Evolutionary conservation across 2,329 filamentous ascomycete genomes (phyloP), one percentile per base, ranked within the genome.

Genomic region (Bipolaris cookei): DNA sequence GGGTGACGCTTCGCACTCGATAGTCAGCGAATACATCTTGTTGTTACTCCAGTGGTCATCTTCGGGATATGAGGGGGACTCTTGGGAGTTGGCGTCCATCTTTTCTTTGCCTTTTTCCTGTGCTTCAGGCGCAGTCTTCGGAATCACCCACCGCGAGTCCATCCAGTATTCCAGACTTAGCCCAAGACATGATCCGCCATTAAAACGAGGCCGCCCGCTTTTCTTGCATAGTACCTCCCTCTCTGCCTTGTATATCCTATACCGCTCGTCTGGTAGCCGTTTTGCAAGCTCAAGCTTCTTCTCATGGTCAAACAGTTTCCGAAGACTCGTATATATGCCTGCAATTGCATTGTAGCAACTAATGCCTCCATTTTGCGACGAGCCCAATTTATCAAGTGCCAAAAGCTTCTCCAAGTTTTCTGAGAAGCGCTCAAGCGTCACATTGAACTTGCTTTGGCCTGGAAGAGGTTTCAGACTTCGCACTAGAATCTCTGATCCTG

Each of bases 81-180:
- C 45, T 6, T 51, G 51, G 4, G 59, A 61, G 46, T 77, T 73
- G 16, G 77, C 23, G 7, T 77, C 72, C 70, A 77, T 76, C n/a
- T 68, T 67, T 37, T 67, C 66, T 28, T 69, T 79, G 16, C 76
- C 72, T 30, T 78, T 74, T 16, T 76, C 44, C 76, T 73, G 44
- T 64, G 73, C 2, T 71, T 46, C 28, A 14, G 52, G 39, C 43
- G 63, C 54, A 6, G 56, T 54, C 30, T 56, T 63, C 4, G 62
- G 55, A 28, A 71, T 76, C 14, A 86, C 73, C 44, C 83, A 80
- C 44, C 84, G 81, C 53, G 81, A 79, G 65, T 88, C 83, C 73
- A 86, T 88, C 91, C 91, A 95, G 73, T 94, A 96, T 62, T 92
- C 88, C 37, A 95, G 67, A 46, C 84, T 86, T 54, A 94, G 77